Percentiles rank a stretch among this genome's conserved stretches.
Evolutionary conservation across 1,284 basidiomycete genomes (phyloP).

Genomic region (Gomphus bonarii): DNA sequence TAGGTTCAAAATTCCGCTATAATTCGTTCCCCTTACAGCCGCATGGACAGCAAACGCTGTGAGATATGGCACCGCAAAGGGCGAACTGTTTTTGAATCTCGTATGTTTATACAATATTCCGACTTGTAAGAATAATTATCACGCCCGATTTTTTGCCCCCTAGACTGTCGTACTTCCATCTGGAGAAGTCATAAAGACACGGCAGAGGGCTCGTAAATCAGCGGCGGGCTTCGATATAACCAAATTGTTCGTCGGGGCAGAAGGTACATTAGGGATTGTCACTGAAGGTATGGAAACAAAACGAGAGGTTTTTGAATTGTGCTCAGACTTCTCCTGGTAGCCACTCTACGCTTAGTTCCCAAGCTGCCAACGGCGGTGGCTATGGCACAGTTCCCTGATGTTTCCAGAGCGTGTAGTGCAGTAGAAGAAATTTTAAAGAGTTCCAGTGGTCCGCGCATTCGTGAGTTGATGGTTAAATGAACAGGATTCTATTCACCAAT

Average conservation of each 20-base stretch:
- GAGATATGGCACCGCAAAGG: slow-evolving; percentile 78
- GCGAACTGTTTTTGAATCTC: slow-evolving; percentile 76
- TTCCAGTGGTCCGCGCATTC: slow-evolving; percentile 52
- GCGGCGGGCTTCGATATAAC: slow-evolving; percentile 88
- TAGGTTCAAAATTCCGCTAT: slow-evolving; percentile 26
- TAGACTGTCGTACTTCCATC: slow-evolving; percentile 84
- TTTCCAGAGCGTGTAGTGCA: slow-evolving; percentile 59
- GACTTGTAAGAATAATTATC: background rate
- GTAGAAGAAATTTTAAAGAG: slow-evolving; percentile 62
- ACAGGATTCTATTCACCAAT: slow-evolving; percentile 26
- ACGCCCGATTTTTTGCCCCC: background rate
- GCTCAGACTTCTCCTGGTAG: slow-evolving; percentile 24
- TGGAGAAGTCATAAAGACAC: slow-evolving; percentile 90
- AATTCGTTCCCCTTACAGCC: slow-evolving; percentile 10
- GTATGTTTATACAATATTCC: slow-evolving; percentile 27
- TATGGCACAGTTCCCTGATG: slow-evolving; percentile 57
- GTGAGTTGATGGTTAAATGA: slow-evolving; percentile 31
- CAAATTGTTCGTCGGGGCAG: slow-evolving; percentile 89
- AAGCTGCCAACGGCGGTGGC: slow-evolving; percentile 69
- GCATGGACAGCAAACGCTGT: slow-evolving; percentile 70
- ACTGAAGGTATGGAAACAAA: slow-evolving; percentile 58
- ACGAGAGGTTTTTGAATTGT: too few relatives aligned
- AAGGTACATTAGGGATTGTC: slow-evolving; percentile 89
- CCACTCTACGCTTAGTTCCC: slow-evolving; percentile 74
- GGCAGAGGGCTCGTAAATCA: slow-evolving; percentile 78